Evolutionary conservation across 495 filamentous ascomycete genomes (phyloP).

Genomic region (Neurospora terricola): DNA sequence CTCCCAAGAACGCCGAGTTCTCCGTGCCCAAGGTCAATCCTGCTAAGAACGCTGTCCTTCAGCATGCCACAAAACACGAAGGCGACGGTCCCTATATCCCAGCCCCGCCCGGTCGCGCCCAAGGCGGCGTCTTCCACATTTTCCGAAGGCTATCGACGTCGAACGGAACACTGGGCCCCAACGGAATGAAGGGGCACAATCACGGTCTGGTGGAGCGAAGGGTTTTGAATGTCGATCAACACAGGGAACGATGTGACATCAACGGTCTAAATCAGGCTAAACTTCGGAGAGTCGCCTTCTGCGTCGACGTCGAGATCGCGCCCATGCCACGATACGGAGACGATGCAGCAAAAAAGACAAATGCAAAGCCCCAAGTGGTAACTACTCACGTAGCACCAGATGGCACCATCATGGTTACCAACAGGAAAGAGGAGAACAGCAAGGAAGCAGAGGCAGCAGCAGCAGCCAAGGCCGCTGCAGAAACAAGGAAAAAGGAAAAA

Average conservation of each 20-base stretch:
- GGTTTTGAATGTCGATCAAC: slow-evolving; percentile 76
- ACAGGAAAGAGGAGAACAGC: slow-evolving; percentile 28
- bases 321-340: slow-evolving; percentile 46
- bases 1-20: slow-evolving; percentile 44
- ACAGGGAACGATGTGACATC: slow-evolving; percentile 69
- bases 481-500: slow-evolving; percentile 66
- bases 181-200: slow-evolving; percentile 30
- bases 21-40: slow-evolving; percentile 45
- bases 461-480: slow-evolving; percentile 16
- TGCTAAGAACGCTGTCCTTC: slow-evolving; percentile 43
- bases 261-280: slow-evolving; percentile 71
- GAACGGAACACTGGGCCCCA: slow-evolving; percentile 34
- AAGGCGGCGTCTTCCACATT: slow-evolving; percentile 70
- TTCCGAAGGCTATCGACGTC: slow-evolving; percentile 73
- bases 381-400: slow-evolving; percentile 44
- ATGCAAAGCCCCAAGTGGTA: slow-evolving; percentile 38
- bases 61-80: slow-evolving; percentile 36
- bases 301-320: slow-evolving; percentile 95
- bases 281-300: slow-evolving; percentile 81
- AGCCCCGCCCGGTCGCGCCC: slow-evolving; percentile 50
- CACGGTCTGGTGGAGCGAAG: slow-evolving; percentile 58
- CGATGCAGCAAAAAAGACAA: slow-evolving; percentile 17
- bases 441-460: slow-evolving; percentile 14
- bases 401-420: slow-evolving; percentile 30
- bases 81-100: slow-evolving; percentile 55